A percentile compares a stretch with the other conserved stretches of the same genome.
Evolutionary conservation across 1,139 yeast genomes (phyloP).

Genomic region (Citeromyces hawaiiensis): DNA sequence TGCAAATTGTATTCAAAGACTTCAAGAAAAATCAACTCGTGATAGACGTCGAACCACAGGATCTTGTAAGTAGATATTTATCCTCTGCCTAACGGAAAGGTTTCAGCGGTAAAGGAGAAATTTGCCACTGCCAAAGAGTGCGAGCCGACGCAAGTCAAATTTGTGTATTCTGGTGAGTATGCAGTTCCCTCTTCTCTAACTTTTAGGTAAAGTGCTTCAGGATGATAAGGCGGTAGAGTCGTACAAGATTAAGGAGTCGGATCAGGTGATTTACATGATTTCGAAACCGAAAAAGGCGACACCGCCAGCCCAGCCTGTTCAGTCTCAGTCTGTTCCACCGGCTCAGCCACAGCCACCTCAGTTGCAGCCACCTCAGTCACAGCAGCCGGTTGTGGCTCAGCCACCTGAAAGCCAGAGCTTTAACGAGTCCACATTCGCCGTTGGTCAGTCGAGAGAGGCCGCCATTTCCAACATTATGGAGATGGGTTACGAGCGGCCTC

Average conservation of each 20-base stretch:
- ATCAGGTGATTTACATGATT: slow-evolving; percentile 86
- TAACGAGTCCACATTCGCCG: slow-evolving; percentile 37
- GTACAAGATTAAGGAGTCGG: slow-evolving; percentile 76
- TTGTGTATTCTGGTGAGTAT: slow-evolving; percentile 71
- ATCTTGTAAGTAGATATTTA: slow-evolving; percentile 40
- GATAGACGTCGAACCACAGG: slow-evolving; percentile 59
- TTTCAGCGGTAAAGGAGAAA: slow-evolving; percentile 58
- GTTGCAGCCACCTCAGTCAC: slow-evolving; percentile 15
- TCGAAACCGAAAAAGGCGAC: slow-evolving; percentile 32
- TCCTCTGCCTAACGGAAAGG: slow-evolving; percentile 15
- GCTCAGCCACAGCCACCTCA: slow-evolving; percentile 14
- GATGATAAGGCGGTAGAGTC: slow-evolving; percentile 67
- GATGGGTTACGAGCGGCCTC: slow-evolving; percentile 87
- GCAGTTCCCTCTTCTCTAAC: neutral
- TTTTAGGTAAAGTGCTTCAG: slow-evolving; percentile 57
- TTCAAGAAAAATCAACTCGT: slow-evolving; percentile 85
- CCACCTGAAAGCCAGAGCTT: slow-evolving; percentile 19
- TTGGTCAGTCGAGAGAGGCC: slow-evolving; percentile 53
- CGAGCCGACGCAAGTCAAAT: slow-evolving; percentile 66
- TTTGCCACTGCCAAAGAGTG: slow-evolving; percentile 59
- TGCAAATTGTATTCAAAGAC: slow-evolving; percentile 82
- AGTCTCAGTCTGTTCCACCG: slow-evolving; percentile 16
- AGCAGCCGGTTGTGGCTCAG: slow-evolving; percentile 14
- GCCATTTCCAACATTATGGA: slow-evolving; percentile 77
- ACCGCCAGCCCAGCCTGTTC: slow-evolving; percentile 10